Evolutionary conservation across 768 basidiomycete genomes (phyloP), one percentile per base, ranked within the genome.

Genomic region (Rubroboletus satanas): DNA sequence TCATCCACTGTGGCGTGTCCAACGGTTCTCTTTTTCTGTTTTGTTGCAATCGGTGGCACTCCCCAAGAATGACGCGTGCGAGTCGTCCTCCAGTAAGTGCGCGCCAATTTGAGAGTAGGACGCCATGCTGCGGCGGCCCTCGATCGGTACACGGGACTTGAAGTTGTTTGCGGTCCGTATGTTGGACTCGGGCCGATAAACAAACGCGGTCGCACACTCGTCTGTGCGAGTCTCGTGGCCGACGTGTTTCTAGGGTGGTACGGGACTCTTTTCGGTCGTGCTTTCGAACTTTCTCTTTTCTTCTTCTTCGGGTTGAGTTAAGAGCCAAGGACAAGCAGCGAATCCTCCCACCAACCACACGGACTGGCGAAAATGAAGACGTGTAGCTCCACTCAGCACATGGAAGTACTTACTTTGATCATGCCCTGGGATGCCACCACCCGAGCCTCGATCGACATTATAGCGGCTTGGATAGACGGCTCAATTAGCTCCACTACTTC

Each of bases 341-440:
- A 90, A 91, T 45, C 89, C 89, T 63, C 89, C 89, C 10, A 91
- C 89, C 23, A 91, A 73, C 75, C 88, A 91, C 5, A 91, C 83
- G n/a, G 86, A 88, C 85, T 89, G 52, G 21, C 26, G 35, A 49
- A 33, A 66, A 53, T 49, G 49, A 61, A 44, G 61, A 38, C 37
- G 42, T 18, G 33, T 59, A 15, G 21, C 2, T 46, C 21, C 58
- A 38, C 28, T 38, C 21, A n/a, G 23, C 32, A 36, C 28, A 11
- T 11, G 54, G 43, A 46, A 38, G 12, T 0, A 62, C 53, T 49
- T 36, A 85, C 87, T 72, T 80, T 84, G 61, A 91, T 86, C 61
- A 80, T 76, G 0, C 87, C 85, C 33, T 77, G 74, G 0, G 87
- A 87, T 0, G 82, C 81, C 50, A 85, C 81, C 41, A 91, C 84